Evolutionary conservation across 352 stramenopile genomes (phyloP).

Genomic region (Pythium angustatum): DNA sequence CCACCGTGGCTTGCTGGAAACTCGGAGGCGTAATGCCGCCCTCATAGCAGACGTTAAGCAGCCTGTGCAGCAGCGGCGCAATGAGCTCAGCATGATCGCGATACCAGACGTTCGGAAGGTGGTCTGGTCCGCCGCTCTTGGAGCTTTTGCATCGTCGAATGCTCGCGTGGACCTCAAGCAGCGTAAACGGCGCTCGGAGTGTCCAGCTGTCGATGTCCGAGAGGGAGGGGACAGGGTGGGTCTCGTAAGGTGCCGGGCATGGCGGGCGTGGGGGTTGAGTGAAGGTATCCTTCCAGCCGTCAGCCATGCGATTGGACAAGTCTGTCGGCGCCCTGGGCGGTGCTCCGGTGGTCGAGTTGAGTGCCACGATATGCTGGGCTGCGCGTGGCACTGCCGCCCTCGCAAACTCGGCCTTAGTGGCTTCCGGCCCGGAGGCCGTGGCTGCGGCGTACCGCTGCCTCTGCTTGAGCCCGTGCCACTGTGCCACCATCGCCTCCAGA

Average conservation of each 20-base stretch:
- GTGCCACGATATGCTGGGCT: no score
- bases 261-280: no score
- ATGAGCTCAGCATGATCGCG: background rate
- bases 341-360: no score
- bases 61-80: background rate
- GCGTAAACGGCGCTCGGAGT: background rate
- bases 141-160: conserved; percentile 1
- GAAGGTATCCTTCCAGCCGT: no score
- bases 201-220: background rate
- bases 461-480: conserved; percentile 3
- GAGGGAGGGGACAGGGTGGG: background rate
- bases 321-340: no score
- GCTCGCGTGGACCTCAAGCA: background rate
- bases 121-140: conserved; percentile 9
- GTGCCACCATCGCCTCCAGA: background rate
- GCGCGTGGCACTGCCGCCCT: no score
- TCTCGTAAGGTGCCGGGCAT: no score
- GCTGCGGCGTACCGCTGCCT: background rate
- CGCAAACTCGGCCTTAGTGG: background rate
- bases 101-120: background rate
- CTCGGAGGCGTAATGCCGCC: background rate
- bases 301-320: no score
- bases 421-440: no score
- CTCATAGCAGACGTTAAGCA: background rate
- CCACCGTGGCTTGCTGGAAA: background rate